Evolutionary conservation across 208 protist genomes (phyloP), one percentile per base, ranked within the genome.

Genomic region (Crithidia acanthocephali): DNA sequence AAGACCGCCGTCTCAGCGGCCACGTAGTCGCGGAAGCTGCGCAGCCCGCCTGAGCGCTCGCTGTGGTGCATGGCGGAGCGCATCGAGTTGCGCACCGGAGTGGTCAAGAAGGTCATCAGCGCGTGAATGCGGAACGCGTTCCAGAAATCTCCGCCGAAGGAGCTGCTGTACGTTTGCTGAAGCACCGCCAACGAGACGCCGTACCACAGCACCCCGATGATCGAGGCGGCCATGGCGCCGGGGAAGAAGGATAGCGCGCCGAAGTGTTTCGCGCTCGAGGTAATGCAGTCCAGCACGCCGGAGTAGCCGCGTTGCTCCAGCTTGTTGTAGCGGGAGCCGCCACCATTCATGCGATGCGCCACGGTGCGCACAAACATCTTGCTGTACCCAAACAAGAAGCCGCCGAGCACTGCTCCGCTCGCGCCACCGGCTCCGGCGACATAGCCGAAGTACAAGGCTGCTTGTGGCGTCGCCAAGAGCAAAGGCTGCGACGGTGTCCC

Each of bases 31-130:
- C 67, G 69, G 4, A 91, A 23, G 30, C 60, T 75, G 33, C 80
- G 79, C 23, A 97, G 80, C 8, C 92, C 92, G 42, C 90, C 88
- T 13, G 92, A 52, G 20, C 92, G 90, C 57, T 97, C 88, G 47
- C 72, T 76, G n/a, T 50, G 79, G 28, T 77, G 56, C 60, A 92
- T 81, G 1, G 89, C 75, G 16, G 92, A 95, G n/a, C 87, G 86
- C 69, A 94, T 85, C 7, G 76, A 79, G 60, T 95, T 97, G 16
- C 92, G 92, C 59, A 95, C 13, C 2, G 92, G 90, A n/a, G 79
- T 65, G 35, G 88, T 92, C 18, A 87, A 60, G 75, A 97, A 94
- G 7, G 88, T 90, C 83, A 97, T 70, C 62, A 95, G 84, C 0
- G 90, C 82, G 69, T 97, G 90, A 33, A 81, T 71, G 23, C 87